Conservation (phyloP, 1,139 yeast species). For the Taphrina sp. region DNA sequence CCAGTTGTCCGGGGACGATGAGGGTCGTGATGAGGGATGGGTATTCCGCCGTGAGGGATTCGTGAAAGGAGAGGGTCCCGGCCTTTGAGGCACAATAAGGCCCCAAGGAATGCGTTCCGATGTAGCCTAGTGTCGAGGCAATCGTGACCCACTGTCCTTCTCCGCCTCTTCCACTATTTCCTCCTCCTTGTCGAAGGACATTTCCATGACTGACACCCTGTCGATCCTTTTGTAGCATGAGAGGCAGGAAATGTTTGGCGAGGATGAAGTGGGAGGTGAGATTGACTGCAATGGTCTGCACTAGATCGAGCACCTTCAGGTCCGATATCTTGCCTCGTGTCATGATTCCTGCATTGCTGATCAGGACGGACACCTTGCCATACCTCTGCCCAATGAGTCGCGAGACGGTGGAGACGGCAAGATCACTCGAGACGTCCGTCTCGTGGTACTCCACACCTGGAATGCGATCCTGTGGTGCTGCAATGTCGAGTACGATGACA, state of each 20-base stretch:
- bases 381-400: slow-evolving; percentile 42
- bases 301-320: slow-evolving; percentile 47
- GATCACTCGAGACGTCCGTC: slow-evolving; percentile 66
- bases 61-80: slow-evolving; percentile 79
- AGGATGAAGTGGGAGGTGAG: slow-evolving; percentile 68
- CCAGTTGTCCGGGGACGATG: slow-evolving; percentile 83
- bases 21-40: slow-evolving; percentile 68
- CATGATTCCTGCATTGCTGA: slow-evolving; percentile 78
- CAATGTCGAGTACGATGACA: slow-evolving; percentile 66
- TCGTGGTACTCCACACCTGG: slow-evolving; percentile 54
- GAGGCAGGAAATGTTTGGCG: slow-evolving; percentile 67
- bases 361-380: slow-evolving; percentile 63
- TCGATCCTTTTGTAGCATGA: slow-evolving; percentile 52
- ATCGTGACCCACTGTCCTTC: slow-evolving; percentile 81
- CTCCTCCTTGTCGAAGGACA: too few relatives aligned
- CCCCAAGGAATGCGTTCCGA: slow-evolving; percentile 38
- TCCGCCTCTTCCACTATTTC: slow-evolving; percentile 48
- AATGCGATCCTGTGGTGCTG: slow-evolving; percentile 47
- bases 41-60: slow-evolving; percentile 68
- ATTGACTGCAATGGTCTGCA: slow-evolving; percentile 59
- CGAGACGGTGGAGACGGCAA: slow-evolving; percentile 47
- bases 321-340: slow-evolving; percentile 58
- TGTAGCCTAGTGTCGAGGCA: slow-evolving; percentile 76
- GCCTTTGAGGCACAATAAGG: slow-evolving; percentile 91
- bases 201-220: too few relatives aligned